Evolutionary conservation across 805 yeast species (phyloP).

Genomic region (Candida alai): DNA sequence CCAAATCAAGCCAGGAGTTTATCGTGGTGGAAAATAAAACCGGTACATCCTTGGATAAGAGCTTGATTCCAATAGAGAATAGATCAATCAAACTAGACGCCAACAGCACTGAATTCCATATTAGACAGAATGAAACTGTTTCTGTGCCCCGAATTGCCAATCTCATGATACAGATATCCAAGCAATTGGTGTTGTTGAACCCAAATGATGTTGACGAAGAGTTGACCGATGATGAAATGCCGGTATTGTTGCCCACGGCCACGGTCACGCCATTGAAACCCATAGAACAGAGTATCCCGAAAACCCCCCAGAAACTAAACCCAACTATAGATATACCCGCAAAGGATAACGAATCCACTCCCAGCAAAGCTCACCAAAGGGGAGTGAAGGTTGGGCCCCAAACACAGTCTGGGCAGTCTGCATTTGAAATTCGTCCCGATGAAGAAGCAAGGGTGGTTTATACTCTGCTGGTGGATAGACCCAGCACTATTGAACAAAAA

Average conservation of each 20-base stretch:
- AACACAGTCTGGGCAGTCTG: background rate
- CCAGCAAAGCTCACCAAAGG: constrained; percentile 7
- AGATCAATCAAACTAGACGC: constrained; percentile 37
- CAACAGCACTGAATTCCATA: constrained; percentile 49
- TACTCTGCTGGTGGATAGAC: background rate
- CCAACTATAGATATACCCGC: constrained; percentile 7
- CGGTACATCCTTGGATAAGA: constrained; percentile 17
- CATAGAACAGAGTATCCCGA: constrained; percentile 3
- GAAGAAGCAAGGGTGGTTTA: background rate
- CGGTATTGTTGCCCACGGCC: constrained; percentile 10
- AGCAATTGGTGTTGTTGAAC: constrained; percentile 54
- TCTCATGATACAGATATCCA: constrained; percentile 66
- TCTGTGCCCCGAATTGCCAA: constrained; percentile 61
- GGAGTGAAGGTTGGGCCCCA: background rate
- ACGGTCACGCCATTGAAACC: constrained; percentile 10
- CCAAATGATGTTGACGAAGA: constrained; percentile 43
- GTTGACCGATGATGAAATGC: constrained; percentile 42
- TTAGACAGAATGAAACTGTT: constrained; percentile 61
- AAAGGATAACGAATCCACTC: background rate
- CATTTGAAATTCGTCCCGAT: background rate
- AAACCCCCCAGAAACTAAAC: constrained; percentile 10
- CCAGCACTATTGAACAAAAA: background rate
- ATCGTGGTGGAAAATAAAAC: constrained; percentile 21
- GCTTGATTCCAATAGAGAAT: background rate
- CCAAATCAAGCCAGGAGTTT: constrained; percentile 19